A percentile compares a stretch with the other conserved stretches of the same genome.
Conservation (phyloP, 305 asterid species). For the Solanum aculeatissimum region DNA sequence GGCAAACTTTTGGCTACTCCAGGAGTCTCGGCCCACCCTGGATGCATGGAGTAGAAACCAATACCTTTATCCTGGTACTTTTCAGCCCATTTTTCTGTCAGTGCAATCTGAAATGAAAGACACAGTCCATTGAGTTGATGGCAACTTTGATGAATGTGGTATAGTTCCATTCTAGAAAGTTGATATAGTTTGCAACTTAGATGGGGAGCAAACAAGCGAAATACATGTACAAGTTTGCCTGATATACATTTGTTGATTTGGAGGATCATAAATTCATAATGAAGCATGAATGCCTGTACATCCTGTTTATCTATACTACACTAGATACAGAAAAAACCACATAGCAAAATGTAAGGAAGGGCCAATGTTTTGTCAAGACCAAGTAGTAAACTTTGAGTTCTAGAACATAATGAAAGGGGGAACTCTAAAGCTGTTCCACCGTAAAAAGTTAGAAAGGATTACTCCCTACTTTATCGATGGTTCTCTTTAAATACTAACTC, state of each 20-base stretch:
- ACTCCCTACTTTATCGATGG: neutral
- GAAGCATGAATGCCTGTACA: neutral
- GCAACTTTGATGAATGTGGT: neutral
- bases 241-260: neutral
- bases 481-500: neutral
- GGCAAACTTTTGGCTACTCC: conserved; percentile 84
- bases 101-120: conserved; percentile 37
- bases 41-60: conserved; percentile 89
- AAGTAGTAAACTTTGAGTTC: neutral
- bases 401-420: neutral
- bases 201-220: neutral
- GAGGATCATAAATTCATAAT: neutral
- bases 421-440: neutral
- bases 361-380: neutral
- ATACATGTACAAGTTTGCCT: neutral
- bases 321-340: neutral
- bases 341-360: neutral
- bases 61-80: conserved; percentile 48
- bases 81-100: conserved; percentile 88
- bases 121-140: neutral
- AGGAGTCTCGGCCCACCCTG: conserved; percentile 99
- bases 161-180: neutral
- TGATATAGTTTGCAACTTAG: neutral
- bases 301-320: neutral
- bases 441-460: neutral